Conservation (phyloP, 345 rosid genomes). For the Hibiscus mutabilis region DNA sequence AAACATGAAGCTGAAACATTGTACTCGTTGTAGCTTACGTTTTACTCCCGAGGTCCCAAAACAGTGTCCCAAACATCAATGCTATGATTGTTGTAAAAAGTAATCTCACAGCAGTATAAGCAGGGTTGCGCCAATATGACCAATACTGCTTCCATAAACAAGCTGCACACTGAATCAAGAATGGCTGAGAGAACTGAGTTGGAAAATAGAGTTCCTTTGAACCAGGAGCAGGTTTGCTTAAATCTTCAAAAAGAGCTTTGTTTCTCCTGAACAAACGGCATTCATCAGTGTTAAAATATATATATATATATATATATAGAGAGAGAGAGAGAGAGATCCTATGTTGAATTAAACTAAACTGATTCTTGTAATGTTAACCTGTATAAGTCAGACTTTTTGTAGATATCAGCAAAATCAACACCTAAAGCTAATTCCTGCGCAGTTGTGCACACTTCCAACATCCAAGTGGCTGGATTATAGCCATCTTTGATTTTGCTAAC, state of each 20-base stretch:
- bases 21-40: conserved; percentile 29
- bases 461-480: conserved; percentile 88
- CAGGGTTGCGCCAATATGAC: conserved; percentile 81
- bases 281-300: not conserved
- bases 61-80: conserved; percentile 62
- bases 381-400: conserved; percentile 54
- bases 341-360: not conserved
- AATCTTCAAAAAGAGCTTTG: conserved; percentile 46
- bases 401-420: conserved; percentile 51
- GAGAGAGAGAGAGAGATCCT: too few species aligned
- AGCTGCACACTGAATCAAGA: conserved; percentile 48
- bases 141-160: conserved; percentile 72
- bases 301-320: too few species aligned
- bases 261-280: conserved; percentile 43
- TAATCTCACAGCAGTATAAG: conserved; percentile 59
- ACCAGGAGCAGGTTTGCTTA: conserved; percentile 50
- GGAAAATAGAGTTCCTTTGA: conserved; percentile 53
- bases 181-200: conserved; percentile 46
- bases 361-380: conserved; percentile 26
- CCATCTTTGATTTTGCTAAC: conserved; percentile 58
- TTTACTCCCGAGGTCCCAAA: conserved; percentile 64
- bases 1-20: not conserved
- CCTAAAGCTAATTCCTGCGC: conserved; percentile 59
- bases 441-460: conserved; percentile 56
- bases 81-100: conserved; percentile 51